Base-by-base conservation (phyloP, 2,329 filamentous ascomycete genomes). In the Penicillium sp. region DNA sequence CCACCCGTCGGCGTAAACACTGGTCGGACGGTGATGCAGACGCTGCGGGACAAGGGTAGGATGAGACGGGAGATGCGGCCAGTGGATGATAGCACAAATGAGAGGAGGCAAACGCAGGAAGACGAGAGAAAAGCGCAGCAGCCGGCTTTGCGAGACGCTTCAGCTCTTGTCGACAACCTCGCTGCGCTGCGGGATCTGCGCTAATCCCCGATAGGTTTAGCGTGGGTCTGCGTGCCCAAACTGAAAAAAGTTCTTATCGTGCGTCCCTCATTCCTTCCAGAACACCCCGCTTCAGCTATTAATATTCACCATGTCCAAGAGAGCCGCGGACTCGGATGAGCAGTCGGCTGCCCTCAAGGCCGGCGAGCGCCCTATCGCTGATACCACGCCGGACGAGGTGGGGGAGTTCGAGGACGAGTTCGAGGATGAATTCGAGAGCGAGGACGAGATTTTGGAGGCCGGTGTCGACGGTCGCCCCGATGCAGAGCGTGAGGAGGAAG, bases 401-500 rank as follows among this genome's bases (percentile, higher is more conserved):
- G 79, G 81, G 57, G 88, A 87, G 53, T 80, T 89, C 46, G 84
- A 89, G 63, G 81, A 83, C 61, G 89, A 97, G 62, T 97, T 95
- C 58, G 94, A 96, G 68, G 94, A 96, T 75, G 92, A 97, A 68
- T 96, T 92, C 62, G 92, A 96, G 79, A 95, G 85, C 63, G 86
- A 88, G 64, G 92, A 96, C 70, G 92, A 97, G 73, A 89, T 97
- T 46, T 76, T 96, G 54, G 92, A 97, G 75, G 92, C 94, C 4
- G 92, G 92, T 55, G 91, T 96, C 11, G 92, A 96, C 69, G 92
- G 92, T 16, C 79, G 91, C 58, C 92, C 92, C 27, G 92, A 97
- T 72, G 90, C 88, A 7, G 92, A 97, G 79, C 80, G 91, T 38
- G 92, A 97, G 7, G 92, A 96, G 60, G 91, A 96, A 75, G 84